A percentile compares a stretch with the other conserved stretches of the same genome.
Conservation (phyloP, 2,329 filamentous ascomycete species). For the Fusarium secorum region DNA sequence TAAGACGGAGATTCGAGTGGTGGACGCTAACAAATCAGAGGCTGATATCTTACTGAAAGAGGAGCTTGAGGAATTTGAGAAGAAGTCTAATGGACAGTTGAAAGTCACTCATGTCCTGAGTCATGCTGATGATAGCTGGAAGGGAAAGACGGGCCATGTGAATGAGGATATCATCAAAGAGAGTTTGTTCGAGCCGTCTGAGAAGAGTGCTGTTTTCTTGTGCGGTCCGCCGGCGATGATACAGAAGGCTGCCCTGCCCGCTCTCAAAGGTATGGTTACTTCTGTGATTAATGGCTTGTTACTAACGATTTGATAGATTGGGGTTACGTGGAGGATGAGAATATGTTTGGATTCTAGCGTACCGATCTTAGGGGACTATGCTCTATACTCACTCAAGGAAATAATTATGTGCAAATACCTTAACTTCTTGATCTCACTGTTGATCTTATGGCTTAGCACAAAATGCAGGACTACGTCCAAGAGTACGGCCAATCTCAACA, state of each 20-base stretch:
- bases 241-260: background rate
- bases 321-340: background rate
- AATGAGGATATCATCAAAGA: background rate
- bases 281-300: background rate
- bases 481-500: accelerated
- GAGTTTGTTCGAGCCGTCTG: background rate
- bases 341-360: background rate
- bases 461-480: background rate
- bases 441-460: no score
- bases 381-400: background rate
- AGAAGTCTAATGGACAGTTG: constrained; percentile 42
- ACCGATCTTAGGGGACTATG: accelerated
- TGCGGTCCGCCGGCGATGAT: background rate
- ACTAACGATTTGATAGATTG: background rate
- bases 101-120: background rate
- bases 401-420: accelerated
- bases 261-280: background rate
- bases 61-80: constrained; percentile 52
- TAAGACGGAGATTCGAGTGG: constrained; percentile 49
- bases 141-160: background rate
- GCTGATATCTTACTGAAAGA: constrained; percentile 55
- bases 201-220: background rate
- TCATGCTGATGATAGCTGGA: background rate
- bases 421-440: accelerated
- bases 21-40: constrained; percentile 59